Evolutionary conservation across 78 protist species (phyloP).

Genomic region (Cavenderia fasciculata): DNA sequence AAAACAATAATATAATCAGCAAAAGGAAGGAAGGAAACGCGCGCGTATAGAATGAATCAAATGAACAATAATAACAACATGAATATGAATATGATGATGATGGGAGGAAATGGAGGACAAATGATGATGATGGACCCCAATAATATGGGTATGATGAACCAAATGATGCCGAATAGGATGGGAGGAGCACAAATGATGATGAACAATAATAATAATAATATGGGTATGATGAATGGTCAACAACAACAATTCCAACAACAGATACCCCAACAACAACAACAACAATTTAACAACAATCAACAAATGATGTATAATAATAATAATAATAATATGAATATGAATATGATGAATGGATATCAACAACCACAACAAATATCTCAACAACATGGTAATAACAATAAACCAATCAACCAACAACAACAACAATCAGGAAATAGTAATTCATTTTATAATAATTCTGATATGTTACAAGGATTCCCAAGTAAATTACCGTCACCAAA

Average conservation of each 20-base stretch:
- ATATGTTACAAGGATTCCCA: constrained; percentile 36
- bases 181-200: too few species aligned
- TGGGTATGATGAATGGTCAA: background rate
- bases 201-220: too few species aligned
- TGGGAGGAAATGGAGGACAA: too few species aligned
- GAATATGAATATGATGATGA: too few species aligned
- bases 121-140: too few species aligned
- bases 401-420: background rate
- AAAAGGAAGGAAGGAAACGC: too few species aligned
- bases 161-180: too few species aligned
- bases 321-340: background rate
- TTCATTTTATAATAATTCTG: constrained; percentile 13
- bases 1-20: too few species aligned
- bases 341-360: too few species aligned
- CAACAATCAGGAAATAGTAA: background rate
- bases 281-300: background rate
- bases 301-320: background rate
- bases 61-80: too few species aligned
- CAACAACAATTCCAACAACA: background rate
- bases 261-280: background rate
- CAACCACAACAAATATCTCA: background rate
- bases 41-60: too few species aligned
- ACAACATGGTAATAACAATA: constrained; percentile 3
- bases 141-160: too few species aligned
- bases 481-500: constrained; percentile 37